A percentile compares a stretch with the other conserved stretches of the same genome.
These are phyloP conservation scores for Blastocrithidia nonstop DNA, from an alignment of 208 protist species.

Conservation along the genomic window DNA sequence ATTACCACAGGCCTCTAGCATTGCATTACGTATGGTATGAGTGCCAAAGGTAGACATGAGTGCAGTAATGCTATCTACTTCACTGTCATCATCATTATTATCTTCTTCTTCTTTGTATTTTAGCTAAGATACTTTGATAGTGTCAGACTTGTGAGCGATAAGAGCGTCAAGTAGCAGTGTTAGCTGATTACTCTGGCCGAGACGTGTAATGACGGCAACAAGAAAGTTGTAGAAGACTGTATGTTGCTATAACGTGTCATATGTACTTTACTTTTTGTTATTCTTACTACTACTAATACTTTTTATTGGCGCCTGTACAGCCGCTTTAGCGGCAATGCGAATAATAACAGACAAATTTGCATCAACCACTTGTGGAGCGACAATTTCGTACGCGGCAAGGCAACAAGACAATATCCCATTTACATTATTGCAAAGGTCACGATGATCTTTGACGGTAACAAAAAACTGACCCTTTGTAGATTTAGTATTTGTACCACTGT, in stretches of 20 bases:
- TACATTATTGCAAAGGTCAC: constrained; percentile 3
- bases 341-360: constrained; percentile 59
- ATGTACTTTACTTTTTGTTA: not conserved
- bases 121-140: too few relatives aligned
- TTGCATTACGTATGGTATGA: constrained; percentile 23
- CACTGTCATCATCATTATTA: constrained; percentile 1
- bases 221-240: constrained; percentile 26
- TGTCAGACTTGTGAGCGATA: constrained; percentile 2
- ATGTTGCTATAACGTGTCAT: not conserved
- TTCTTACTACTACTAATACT: not conserved
- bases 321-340: constrained; percentile 34
- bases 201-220: constrained; percentile 22
- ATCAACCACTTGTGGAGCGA: constrained; percentile 83
- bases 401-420: constrained; percentile 43
- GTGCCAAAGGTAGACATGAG: constrained; percentile 15
- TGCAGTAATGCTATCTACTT: constrained; percentile 14
- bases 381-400: constrained; percentile 60
- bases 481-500: not conserved
- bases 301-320: not conserved
- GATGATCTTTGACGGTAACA: not conserved
- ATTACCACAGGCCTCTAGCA: constrained; percentile 20
- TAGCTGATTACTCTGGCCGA: constrained; percentile 47
- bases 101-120: not conserved
- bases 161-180: constrained; percentile 42
- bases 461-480: not conserved